Conservation (phyloP, 768 basidiomycete species). For the Chlorophyllum brunneum region DNA sequence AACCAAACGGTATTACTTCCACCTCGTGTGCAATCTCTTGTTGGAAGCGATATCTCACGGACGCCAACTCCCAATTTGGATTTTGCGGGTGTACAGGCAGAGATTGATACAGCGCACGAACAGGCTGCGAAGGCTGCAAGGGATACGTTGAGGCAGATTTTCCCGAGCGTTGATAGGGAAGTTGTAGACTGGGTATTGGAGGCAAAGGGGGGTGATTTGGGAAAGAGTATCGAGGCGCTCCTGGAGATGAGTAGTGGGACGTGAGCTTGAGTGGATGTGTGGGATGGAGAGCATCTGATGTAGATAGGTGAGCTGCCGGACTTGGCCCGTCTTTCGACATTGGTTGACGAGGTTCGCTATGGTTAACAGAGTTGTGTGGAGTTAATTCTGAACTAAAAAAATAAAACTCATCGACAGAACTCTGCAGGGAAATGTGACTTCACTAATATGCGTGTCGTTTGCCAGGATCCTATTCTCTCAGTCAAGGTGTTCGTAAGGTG, state of each 20-base stretch:
- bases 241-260: constrained; percentile 65
- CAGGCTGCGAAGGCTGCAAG: constrained; percentile 66
- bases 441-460: no score
- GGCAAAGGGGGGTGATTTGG: constrained; percentile 84
- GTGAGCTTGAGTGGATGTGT: constrained; percentile 15
- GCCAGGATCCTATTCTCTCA: no score
- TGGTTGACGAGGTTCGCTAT: no score
- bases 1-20: constrained; percentile 36
- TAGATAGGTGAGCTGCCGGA: neutral
- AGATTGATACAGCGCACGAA: constrained; percentile 77
- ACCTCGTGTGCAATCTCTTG: constrained; percentile 40
- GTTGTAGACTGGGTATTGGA: constrained; percentile 88
- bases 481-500: no score
- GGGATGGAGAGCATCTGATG: neutral
- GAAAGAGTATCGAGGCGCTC: constrained; percentile 82
- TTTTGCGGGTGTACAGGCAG: constrained; percentile 62
- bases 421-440: no score
- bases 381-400: no score
- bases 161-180: constrained; percentile 78
- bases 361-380: no score
- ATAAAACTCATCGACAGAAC: no score
- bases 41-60: constrained; percentile 50
- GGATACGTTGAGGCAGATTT: constrained; percentile 83
- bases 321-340: no score
- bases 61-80: constrained; percentile 71